Evolutionary conservation across 176 grass and related monocot species (phyloP).

Genomic region (Oropetium thomaeum): DNA sequence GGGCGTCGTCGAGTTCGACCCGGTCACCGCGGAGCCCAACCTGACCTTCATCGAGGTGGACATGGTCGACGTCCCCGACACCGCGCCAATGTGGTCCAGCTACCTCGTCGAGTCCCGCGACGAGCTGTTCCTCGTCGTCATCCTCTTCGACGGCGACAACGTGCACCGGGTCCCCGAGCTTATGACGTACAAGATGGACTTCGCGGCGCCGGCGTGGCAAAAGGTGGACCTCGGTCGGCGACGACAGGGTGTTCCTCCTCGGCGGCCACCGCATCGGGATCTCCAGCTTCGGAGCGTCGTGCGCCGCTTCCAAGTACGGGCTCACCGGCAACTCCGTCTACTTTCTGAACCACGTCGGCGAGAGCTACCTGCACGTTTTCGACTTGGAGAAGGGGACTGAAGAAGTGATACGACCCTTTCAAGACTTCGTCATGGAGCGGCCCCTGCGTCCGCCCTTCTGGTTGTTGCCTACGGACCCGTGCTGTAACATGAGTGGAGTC

Average conservation of each 20-base stretch:
- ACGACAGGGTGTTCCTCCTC: neutral
- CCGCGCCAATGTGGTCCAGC: neutral
- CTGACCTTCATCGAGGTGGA: neutral
- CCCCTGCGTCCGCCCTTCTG: neutral
- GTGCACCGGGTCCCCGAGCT: neutral
- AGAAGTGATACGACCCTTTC: neutral
- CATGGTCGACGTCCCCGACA: neutral
- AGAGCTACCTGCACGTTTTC: neutral
- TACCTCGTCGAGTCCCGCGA: neutral
- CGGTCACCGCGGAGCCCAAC: too few species aligned
- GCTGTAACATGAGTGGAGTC: neutral
- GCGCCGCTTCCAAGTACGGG: neutral
- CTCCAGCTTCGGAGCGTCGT: neutral
- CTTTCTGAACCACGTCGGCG: neutral
- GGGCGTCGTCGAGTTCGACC: neutral
- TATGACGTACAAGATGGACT: constrained; percentile 1
- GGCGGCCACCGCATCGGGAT: neutral
- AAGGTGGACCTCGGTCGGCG: neutral
- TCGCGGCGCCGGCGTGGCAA: neutral
- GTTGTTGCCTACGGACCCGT: neutral
- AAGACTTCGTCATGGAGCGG: neutral
- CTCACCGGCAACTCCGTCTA: neutral
- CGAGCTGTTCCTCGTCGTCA: neutral
- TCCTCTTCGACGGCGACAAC: neutral
- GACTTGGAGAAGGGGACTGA: neutral